A percentile compares a stretch with the other conserved stretches of the same genome.
Conservation (phyloP, 352 stramenopile genomes). For the Elongisporangium senticosum region DNA sequence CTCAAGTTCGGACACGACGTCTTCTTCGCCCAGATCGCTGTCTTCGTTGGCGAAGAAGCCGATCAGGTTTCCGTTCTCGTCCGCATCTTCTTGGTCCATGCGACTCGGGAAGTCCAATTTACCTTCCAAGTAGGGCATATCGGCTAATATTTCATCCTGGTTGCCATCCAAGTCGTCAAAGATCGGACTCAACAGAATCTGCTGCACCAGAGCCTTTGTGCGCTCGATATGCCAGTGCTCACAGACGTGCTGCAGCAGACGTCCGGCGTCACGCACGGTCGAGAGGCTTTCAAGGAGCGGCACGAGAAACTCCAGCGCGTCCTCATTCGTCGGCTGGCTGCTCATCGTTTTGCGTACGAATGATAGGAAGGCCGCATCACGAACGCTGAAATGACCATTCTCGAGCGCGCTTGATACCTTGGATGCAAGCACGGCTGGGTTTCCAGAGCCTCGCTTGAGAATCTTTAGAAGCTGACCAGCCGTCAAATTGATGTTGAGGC, state of each 20-base stretch:
- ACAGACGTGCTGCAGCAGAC: slow-evolving; percentile 52
- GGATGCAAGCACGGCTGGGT: slow-evolving; percentile 49
- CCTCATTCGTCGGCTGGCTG: slow-evolving; percentile 36
- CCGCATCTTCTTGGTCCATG: slow-evolving; percentile 72
- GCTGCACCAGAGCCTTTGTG: slow-evolving; percentile 56
- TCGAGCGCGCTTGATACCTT: slow-evolving; percentile 72
- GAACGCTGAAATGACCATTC: slow-evolving; percentile 56
- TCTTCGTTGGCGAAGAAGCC: slow-evolving; percentile 63
- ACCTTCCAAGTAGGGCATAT: slow-evolving; percentile 47
- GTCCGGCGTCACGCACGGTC: slow-evolving; percentile 60
- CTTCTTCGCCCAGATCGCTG: slow-evolving; percentile 56
- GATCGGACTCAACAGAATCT: slow-evolving; percentile 61
- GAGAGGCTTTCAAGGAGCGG: slow-evolving; percentile 71
- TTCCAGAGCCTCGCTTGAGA: slow-evolving; percentile 64
- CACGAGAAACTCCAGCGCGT: slow-evolving; percentile 60
- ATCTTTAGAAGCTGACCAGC: slow-evolving; percentile 58
- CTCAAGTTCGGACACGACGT: slow-evolving; percentile 17
- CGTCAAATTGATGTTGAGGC: slow-evolving; percentile 49
- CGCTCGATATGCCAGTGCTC: slow-evolving; percentile 61
- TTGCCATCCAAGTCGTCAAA: slow-evolving; percentile 85
- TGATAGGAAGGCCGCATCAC: slow-evolving; percentile 30
- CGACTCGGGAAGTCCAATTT: slow-evolving; percentile 76
- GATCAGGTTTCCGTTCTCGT: slow-evolving; percentile 79
- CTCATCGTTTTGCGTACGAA: slow-evolving; percentile 24
- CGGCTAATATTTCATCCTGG: slow-evolving; percentile 62